A percentile compares a stretch with the other conserved stretches of the same genome.
These are phyloP conservation scores for Davidsoniella neocaledoniae DNA, from an alignment of 2,329 filamentous ascomycete genomes.

Conservation along the genomic window DNA sequence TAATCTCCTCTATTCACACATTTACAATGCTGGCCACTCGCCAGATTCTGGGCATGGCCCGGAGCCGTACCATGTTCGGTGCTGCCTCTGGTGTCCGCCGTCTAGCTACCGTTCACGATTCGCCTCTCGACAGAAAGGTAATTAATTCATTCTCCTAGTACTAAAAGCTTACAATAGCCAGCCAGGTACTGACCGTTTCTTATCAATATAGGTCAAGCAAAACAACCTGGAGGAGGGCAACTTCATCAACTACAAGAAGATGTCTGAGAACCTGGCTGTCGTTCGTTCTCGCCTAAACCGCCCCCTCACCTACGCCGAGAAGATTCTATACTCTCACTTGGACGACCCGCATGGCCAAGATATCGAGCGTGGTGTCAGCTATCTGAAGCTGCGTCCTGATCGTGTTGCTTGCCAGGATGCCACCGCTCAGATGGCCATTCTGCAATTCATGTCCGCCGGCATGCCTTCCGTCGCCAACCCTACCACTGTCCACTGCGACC, in stretches of 20 bases:
- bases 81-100: constrained; percentile 47
- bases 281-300: constrained; percentile 81
- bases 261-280: constrained; percentile 90
- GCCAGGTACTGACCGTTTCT: neutral
- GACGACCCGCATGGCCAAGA: constrained; percentile 94
- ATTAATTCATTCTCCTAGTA: constrained; percentile 14
- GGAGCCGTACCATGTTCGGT: constrained; percentile 37
- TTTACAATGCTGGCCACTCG: constrained; percentile 48
- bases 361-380: constrained; percentile 86
- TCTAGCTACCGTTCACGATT: constrained; percentile 76
- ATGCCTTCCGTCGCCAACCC: constrained; percentile 93
- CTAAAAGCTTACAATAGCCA: neutral
- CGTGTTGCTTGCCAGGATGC: constrained; percentile 99
- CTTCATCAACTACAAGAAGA: constrained; percentile 99
- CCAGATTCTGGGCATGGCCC: constrained; percentile 52
- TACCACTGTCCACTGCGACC: constrained; percentile 93
- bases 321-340: constrained; percentile 97
- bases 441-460: constrained; percentile 98
- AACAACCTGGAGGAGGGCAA: constrained; percentile 91
- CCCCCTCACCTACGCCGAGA: constrained; percentile 89
- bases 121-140: constrained; percentile 79
- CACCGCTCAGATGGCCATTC: constrained; percentile 97
- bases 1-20: constrained; percentile 1
- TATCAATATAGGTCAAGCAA: constrained; percentile 52
- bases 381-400: constrained; percentile 91